Evolutionary conservation across 2,329 filamentous ascomycete species (phyloP).

Genomic region (Coniochaeta hoffmannii): DNA sequence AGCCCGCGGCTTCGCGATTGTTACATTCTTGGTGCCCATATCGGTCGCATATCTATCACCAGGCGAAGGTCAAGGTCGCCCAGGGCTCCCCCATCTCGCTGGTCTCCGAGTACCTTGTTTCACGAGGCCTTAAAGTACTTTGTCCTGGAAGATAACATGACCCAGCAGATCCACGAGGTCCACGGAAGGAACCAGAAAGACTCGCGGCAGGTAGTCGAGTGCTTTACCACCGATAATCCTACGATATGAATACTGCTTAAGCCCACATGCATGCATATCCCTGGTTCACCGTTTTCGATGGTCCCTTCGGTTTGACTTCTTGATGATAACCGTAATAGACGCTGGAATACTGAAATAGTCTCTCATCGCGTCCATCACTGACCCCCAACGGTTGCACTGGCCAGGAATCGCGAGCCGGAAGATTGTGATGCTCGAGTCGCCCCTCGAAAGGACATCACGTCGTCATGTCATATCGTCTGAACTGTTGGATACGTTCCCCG

Average conservation of each 20-base stretch:
- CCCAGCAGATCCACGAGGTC: slow-evolving; percentile 40
- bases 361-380: no score
- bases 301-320: no score
- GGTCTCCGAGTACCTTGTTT: slow-evolving; percentile 49
- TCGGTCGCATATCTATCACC: slow-evolving; percentile 41
- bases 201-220: slow-evolving; percentile 47
- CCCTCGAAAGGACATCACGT: slow-evolving; percentile 32
- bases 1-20: slow-evolving; percentile 38
- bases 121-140: slow-evolving; percentile 55
- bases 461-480: slow-evolving; percentile 39
- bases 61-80: slow-evolving; percentile 44
- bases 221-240: no score
- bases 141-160: slow-evolving; percentile 49
- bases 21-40: slow-evolving; percentile 41
- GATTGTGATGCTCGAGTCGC: slow-evolving; percentile 39
- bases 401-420: slow-evolving; percentile 46
- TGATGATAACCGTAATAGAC: no score
- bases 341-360: no score
- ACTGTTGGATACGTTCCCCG: slow-evolving; percentile 47
- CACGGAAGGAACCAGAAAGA: slow-evolving; percentile 44
- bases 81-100: slow-evolving; percentile 51
- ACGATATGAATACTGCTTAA: slow-evolving; percentile 42
- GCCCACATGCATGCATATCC: no score
- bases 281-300: no score
- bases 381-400: no score